Percentiles rank a stretch among this genome's conserved stretches.
Evolutionary conservation across 2,329 filamentous ascomycete genomes (phyloP).

Genomic region (Colletotrichum sp.): DNA sequence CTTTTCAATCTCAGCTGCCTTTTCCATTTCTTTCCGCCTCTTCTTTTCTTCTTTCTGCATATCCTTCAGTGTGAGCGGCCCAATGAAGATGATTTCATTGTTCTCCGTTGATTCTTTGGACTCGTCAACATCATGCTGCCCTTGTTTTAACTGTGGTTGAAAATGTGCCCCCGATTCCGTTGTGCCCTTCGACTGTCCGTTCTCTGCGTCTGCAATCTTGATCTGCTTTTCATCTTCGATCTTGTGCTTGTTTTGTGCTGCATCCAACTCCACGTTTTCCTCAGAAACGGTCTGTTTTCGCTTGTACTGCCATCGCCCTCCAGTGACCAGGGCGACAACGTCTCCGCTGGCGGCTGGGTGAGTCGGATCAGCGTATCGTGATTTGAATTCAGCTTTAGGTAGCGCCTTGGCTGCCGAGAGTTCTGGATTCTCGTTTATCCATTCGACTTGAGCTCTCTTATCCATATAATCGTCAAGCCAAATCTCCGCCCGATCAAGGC

Average conservation of each 20-base stretch:
- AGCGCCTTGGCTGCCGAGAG: slow-evolving; percentile 22
- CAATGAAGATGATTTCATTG: not conserved
- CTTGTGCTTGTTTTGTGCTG: not conserved
- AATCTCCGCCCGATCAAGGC: slow-evolving; percentile 19
- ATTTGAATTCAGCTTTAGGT: slow-evolving; percentile 28
- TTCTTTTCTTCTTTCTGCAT: not conserved
- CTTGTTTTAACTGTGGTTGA: not conserved
- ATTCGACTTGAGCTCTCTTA: slow-evolving; percentile 24
- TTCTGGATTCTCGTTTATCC: slow-evolving; percentile 22
- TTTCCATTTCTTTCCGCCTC: not conserved
- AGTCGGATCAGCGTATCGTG: slow-evolving; percentile 30
- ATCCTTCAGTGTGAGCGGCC: not conserved
- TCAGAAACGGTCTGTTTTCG: not conserved
- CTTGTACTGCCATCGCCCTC: slow-evolving; percentile 10
- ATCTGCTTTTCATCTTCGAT: not conserved
- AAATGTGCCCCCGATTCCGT: not conserved
- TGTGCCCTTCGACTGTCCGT: not conserved
- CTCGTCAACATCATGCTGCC: not conserved
- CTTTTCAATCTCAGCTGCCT: not conserved
- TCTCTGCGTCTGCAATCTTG: not conserved
- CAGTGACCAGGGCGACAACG: slow-evolving; percentile 28
- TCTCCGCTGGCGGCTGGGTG: slow-evolving; percentile 30
- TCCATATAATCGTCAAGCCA: slow-evolving; percentile 27
- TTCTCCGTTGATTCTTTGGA: not conserved
- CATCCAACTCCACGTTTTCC: not conserved